Conservation (phyloP, 1,139 yeast genomes). For the Pneumocystis sp. region DNA sequence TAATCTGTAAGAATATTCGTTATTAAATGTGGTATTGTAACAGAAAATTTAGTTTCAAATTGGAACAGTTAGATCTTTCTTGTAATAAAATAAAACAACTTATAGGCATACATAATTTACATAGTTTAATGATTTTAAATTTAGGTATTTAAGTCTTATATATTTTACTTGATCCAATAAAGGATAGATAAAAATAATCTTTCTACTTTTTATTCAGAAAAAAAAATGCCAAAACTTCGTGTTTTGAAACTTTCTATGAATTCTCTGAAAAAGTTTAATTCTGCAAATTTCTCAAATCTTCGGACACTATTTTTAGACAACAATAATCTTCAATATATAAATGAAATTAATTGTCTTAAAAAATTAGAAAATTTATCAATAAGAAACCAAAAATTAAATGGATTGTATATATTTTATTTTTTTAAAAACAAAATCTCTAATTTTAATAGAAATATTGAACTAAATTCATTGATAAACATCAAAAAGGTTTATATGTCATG, state of each 20-base stretch:
- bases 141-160: conserved; percentile 8
- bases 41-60: conserved; percentile 9
- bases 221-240: conserved; percentile 13
- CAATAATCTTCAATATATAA: conserved; percentile 15
- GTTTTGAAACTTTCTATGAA: conserved; percentile 13
- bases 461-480: conserved; percentile 2
- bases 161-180: not conserved
- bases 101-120: conserved; percentile 17
- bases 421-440: not conserved
- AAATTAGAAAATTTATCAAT: conserved; percentile 14
- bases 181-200: conserved; percentile 12
- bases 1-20: not conserved
- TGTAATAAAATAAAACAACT: conserved; percentile 19
- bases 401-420: not conserved
- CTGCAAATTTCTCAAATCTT: conserved; percentile 16
- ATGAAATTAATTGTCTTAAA: conserved; percentile 11
- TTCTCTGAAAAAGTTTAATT: conserved; percentile 11
- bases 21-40: not conserved
- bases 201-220: conserved; percentile 5
- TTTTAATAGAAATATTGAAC: not conserved
- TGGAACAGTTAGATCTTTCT: conserved; percentile 19
- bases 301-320: conserved; percentile 18
- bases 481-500: conserved; percentile 5
- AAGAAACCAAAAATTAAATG: conserved; percentile 12
- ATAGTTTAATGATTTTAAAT: conserved; percentile 12